phyloP scores from a whole-genome alignment of 2,329 filamentous ascomycete species.

The Thielaviopsis populi region DNA sequence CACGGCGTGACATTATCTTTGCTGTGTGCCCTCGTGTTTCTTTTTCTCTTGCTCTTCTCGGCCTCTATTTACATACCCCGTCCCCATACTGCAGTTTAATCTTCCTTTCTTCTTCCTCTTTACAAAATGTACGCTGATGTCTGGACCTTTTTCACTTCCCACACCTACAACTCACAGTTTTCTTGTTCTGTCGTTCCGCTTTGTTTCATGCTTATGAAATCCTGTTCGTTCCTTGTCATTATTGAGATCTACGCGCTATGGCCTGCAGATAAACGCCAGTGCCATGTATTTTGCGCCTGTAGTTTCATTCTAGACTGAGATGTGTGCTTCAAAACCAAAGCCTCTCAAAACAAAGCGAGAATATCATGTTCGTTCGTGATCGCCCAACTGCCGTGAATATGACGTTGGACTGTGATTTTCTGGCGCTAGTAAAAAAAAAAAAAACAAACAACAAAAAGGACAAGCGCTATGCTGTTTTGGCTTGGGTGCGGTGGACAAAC shows the following conservation, averaged over 20 bases:
- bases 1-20: neutral
- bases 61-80: constrained; percentile 4
- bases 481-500: neutral
- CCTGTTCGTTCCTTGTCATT: neutral
- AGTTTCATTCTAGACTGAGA: neutral
- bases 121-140: neutral
- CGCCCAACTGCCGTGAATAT: neutral
- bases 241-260: neutral
- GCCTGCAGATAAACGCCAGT: neutral
- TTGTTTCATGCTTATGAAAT: neutral
- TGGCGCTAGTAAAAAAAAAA: neutral
- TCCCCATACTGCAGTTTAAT: neutral
- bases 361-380: neutral
- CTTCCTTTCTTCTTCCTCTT: neutral
- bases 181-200: neutral
- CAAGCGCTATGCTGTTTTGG: neutral
- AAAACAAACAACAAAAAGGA: neutral
- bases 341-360: neutral
- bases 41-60: neutral
- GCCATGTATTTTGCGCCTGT: neutral
- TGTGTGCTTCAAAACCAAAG: neutral
- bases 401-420: neutral
- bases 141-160: neutral
- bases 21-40: neutral
- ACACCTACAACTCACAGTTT: neutral